phyloP scores from a whole-genome alignment of 805 yeast genomes.

The Yarrowia sp. region DNA sequence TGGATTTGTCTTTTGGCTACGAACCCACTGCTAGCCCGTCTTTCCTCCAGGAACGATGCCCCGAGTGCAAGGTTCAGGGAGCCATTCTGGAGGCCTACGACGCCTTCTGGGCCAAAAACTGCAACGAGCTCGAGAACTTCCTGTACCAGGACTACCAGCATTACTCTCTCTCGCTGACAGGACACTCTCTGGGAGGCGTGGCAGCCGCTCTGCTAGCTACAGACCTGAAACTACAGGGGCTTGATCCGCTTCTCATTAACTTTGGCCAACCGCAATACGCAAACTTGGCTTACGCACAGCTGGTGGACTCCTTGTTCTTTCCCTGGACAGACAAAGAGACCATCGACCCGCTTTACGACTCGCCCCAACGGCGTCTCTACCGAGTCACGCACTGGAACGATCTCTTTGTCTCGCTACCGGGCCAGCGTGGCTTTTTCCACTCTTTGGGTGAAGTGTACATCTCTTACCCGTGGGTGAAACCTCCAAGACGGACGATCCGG shows the following conservation, averaged over 20 bases:
- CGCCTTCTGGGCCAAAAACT: neutral
- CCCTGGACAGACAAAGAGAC: slow-evolving; percentile 5
- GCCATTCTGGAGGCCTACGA: slow-evolving; percentile 19
- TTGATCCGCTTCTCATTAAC: slow-evolving; percentile 15
- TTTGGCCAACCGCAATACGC: slow-evolving; percentile 44
- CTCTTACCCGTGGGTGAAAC: slow-evolving; percentile 22
- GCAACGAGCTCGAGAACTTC: slow-evolving; percentile 2
- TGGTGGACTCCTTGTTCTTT: slow-evolving; percentile 51
- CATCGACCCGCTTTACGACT: slow-evolving; percentile 26
- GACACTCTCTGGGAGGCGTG: slow-evolving; percentile 29
- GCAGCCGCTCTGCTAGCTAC: slow-evolving; percentile 26
- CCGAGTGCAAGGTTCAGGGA: slow-evolving; percentile 32
- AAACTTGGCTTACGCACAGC: slow-evolving; percentile 51
- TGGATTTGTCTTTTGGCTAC: slow-evolving; percentile 28
- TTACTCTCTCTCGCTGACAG: slow-evolving; percentile 17
- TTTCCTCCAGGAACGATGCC: slow-evolving; percentile 4
- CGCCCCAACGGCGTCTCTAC: slow-evolving; percentile 20
- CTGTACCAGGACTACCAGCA: slow-evolving; percentile 5
- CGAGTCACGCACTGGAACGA: slow-evolving; percentile 33
- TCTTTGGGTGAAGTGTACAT: slow-evolving; percentile 29
- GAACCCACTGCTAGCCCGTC: slow-evolving; percentile 13
- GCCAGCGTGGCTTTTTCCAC: slow-evolving; percentile 14
- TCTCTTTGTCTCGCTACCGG: slow-evolving; percentile 18
- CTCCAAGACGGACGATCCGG: slow-evolving; percentile 3
- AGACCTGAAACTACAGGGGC: slow-evolving; percentile 7